phyloP scores from a whole-genome alignment of 2,329 filamentous ascomycete species.

The Phoma herbarum region DNA sequence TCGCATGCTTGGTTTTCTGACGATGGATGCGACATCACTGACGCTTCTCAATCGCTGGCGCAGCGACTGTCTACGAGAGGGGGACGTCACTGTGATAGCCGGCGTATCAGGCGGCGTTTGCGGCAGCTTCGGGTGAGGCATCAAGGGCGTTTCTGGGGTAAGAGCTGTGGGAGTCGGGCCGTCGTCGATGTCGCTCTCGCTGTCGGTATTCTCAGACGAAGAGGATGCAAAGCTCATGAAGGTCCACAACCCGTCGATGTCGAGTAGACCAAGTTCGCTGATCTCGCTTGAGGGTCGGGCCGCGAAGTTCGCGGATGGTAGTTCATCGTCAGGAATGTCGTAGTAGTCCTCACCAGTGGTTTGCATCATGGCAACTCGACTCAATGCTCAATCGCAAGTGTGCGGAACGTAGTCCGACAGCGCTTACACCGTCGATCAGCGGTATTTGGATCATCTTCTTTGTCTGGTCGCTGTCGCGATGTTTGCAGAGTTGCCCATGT shows the following conservation, averaged over 20 bases:
- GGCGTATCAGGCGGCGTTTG: constrained; percentile 18
- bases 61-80: constrained; percentile 12
- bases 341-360: constrained; percentile 31
- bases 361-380: constrained; percentile 15
- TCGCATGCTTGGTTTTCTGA: constrained; percentile 23
- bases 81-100: constrained; percentile 15
- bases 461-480: constrained; percentile 6
- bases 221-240: constrained; percentile 17
- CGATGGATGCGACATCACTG: constrained; percentile 18
- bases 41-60: constrained; percentile 10
- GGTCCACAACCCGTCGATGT: constrained; percentile 24
- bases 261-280: constrained; percentile 24
- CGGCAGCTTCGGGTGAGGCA: constrained; percentile 15
- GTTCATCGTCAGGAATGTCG: constrained; percentile 31
- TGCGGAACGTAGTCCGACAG: constrained; percentile 15
- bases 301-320: constrained; percentile 38
- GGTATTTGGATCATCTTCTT: constrained; percentile 17
- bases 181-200: constrained; percentile 27
- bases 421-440: constrained; percentile 10
- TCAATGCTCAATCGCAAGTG: constrained; percentile 12
- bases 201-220: constrained; percentile 14
- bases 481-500: constrained; percentile 13
- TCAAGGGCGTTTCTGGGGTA: constrained; percentile 6
- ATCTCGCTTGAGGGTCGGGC: constrained; percentile 36
- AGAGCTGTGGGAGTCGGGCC: constrained; percentile 13